phyloP scores from a whole-genome alignment of 176 grass and related monocot genomes.

The Eragrostis nindensis region DNA sequence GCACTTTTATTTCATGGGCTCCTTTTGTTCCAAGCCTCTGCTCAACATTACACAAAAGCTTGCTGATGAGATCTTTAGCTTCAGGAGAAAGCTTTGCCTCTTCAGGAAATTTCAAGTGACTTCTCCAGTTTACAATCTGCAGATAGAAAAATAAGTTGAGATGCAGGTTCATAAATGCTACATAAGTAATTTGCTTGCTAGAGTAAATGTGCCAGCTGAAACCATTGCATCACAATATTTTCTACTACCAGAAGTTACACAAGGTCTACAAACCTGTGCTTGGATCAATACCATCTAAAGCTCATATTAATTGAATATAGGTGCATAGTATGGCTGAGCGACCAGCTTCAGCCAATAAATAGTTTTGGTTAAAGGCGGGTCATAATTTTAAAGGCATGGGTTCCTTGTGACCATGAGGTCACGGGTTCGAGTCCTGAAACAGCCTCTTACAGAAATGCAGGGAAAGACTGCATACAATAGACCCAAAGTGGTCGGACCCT shows the following conservation, averaged over 20 bases:
- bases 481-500: too few relatives aligned
- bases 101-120: slow-evolving; percentile 94
- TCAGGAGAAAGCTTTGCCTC: slow-evolving; percentile 89
- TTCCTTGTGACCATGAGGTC: too few relatives aligned
- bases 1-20: slow-evolving; percentile 91
- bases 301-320: too few relatives aligned
- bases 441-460: too few relatives aligned
- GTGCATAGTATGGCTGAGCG: too few relatives aligned
- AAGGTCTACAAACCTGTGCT: slow-evolving; percentile 23
- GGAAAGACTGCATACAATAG: too few relatives aligned
- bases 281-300: too few relatives aligned
- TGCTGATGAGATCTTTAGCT: slow-evolving; percentile 94
- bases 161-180: slow-evolving; percentile 25
- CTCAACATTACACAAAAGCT: slow-evolving; percentile 95
- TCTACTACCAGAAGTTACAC: background rate
- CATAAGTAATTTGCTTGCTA: slow-evolving; percentile 11
- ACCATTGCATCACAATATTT: background rate
- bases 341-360: background rate
- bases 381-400: too few relatives aligned
- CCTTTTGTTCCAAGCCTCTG: slow-evolving; percentile 91
- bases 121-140: slow-evolving; percentile 99
- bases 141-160: slow-evolving; percentile 40
- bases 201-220: background rate
- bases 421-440: too few relatives aligned
- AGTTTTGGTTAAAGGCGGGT: slow-evolving; percentile 9